phyloP scores from a whole-genome alignment of 2,329 filamentous ascomycete genomes.

The Calonectria pteridis region DNA sequence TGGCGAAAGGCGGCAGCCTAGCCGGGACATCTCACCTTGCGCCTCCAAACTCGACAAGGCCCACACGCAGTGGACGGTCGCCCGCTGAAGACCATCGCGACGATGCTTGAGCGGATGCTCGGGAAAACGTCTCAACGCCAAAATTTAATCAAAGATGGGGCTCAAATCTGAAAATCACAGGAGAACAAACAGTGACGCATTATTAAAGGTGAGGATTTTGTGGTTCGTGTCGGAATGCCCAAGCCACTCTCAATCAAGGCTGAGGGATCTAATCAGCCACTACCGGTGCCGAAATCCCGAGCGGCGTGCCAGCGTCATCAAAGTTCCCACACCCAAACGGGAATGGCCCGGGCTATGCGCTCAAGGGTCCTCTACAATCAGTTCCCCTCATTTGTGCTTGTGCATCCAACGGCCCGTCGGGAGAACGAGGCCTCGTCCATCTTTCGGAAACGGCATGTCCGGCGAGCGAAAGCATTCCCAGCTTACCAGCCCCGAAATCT shows the following conservation, averaged over 20 bases:
- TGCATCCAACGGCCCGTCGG: background rate
- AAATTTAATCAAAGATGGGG: background rate
- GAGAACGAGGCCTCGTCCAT: background rate
- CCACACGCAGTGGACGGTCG: slow-evolving; percentile 45
- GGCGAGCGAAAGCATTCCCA: slow-evolving; percentile 6
- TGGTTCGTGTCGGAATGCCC: background rate
- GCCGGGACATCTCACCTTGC: slow-evolving; percentile 36
- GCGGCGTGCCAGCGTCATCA: background rate
- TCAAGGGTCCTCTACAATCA: background rate
- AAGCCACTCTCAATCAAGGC: background rate
- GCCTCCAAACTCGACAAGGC: slow-evolving; percentile 42
- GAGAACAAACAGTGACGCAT: background rate
- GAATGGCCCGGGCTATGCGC: background rate
- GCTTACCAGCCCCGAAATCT: slow-evolving; percentile 10
- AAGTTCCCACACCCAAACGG: slow-evolving; percentile 6
- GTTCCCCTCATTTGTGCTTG: background rate
- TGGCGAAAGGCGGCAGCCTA: background rate
- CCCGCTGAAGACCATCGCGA: slow-evolving; percentile 45
- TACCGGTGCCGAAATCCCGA: slow-evolving; percentile 14
- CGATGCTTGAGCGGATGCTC: no score
- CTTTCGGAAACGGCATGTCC: background rate
- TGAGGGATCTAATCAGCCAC: background rate
- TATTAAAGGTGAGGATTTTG: background rate
- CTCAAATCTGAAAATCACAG: background rate
- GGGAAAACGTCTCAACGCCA: no score